phyloP scores from a whole-genome alignment of 371 early-diverging fungal genomes.

The Apophysomyces ossiformis region DNA sequence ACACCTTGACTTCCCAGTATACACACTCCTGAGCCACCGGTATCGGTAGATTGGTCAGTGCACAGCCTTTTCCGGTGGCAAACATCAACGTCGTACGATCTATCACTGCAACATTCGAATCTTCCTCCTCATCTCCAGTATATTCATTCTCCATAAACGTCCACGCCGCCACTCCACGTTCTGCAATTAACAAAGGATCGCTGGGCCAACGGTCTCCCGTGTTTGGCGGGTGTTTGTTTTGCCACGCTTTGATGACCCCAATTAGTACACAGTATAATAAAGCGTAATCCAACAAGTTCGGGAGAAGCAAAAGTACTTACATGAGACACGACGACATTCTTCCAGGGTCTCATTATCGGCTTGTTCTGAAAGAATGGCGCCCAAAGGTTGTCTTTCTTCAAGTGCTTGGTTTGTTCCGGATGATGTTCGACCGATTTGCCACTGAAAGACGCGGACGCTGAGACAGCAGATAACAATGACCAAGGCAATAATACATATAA shows the following conservation, averaged over 20 bases:
- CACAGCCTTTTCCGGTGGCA: conserved; percentile 72
- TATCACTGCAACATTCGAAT: conserved; percentile 67
- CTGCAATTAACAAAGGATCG: conserved; percentile 15
- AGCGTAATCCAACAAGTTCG: neutral
- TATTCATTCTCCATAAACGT: conserved; percentile 35
- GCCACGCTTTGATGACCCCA: conserved; percentile 33
- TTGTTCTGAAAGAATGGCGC: conserved; percentile 12
- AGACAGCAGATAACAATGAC: conserved; percentile 28
- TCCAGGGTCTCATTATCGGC: conserved; percentile 22
- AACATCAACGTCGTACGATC: conserved; percentile 71
- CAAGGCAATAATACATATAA: conserved; percentile 28
- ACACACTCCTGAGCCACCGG: conserved; percentile 69
- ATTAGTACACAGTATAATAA: neutral
- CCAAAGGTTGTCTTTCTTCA: conserved; percentile 30
- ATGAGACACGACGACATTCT: conserved; percentile 18
- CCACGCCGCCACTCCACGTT: conserved; percentile 46
- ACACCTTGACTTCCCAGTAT: conserved; percentile 74
- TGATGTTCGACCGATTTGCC: conserved; percentile 9
- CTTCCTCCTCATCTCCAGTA: conserved; percentile 39
- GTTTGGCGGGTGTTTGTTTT: conserved; percentile 38
- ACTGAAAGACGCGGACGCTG: conserved; percentile 29
- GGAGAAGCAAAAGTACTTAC: conserved; percentile 11
- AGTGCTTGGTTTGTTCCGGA: neutral
- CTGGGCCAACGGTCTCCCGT: conserved; percentile 30
- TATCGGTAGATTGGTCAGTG: conserved; percentile 75